Evolutionary conservation across 1,139 yeast species (phyloP), one percentile per base, ranked within the genome.

Genomic region (Meyerozyma sp.): DNA sequence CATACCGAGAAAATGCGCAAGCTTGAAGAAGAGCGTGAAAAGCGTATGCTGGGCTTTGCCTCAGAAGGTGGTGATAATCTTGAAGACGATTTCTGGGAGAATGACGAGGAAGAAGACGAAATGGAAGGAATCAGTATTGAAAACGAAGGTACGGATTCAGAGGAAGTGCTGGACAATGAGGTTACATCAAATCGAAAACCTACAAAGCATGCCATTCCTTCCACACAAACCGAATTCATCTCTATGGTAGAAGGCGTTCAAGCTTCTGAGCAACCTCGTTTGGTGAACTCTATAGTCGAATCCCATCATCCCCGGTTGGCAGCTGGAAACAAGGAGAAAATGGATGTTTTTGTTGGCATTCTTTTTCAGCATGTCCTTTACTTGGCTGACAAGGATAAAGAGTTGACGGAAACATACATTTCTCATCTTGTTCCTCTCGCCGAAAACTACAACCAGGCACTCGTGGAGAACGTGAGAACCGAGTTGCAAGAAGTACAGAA

Each of bases 1-100:
- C 79, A 79, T 51, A 80, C 77, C 7, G 90, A 82, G 32, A 81
- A 77, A 55, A 72, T 77, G 65, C 79, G 79, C 55, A 78, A 81
- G 55, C 71, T 89, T 48, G 97, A 90, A 59, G 79, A 77, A 40
- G 94, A 82, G 45, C 76, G 98, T 61, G 59, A 78, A 50, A 81
- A 79, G 49, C 81, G 99, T 68, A 93, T 94, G 98, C 81, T 79
- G 52, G 96, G 95, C 36, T 63, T 72, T 49, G 77, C 70, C 40
- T 78, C 70, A 32, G 77, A 73, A 14, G 82, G 76, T 46, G 87
- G 80, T 8, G 95, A 85, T 57, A 94, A 89, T 58, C 75, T 81
- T 53, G 91, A 69, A 42, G 72, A 64, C 39, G 82, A 76, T 42
- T 76, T 77, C 55, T 81, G 82, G 78, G 79, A 77, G 26, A 70